These are phyloP conservation scores for Colletotrichum gloeosporioides DNA, from an alignment of 2,329 filamentous ascomycete genomes.

Conservation along the genomic window DNA sequence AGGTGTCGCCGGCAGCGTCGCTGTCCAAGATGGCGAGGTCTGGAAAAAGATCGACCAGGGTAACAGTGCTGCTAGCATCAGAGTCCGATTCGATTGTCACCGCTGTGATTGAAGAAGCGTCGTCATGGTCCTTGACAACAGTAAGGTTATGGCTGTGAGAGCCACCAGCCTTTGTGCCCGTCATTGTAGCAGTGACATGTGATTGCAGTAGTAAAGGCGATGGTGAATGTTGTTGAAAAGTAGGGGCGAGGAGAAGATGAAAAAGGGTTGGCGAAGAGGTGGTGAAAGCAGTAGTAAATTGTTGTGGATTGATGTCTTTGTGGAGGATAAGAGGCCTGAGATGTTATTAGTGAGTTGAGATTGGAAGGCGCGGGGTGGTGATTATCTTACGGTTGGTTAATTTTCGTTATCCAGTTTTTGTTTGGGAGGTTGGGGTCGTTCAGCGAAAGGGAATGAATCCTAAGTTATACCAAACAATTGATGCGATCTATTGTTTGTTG, in stretches of 20 bases:
- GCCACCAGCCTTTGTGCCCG: not conserved
- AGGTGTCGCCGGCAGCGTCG: not conserved
- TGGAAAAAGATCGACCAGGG: slow-evolving; percentile 4
- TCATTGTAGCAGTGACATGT: not conserved
- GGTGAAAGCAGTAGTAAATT: not conserved
- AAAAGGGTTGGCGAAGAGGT: not conserved
- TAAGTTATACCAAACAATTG: not conserved
- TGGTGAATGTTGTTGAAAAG: not conserved
- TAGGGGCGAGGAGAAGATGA: not conserved
- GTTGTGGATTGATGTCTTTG: not conserved
- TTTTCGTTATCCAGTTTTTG: not conserved
- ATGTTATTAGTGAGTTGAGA: not conserved
- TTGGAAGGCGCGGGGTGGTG: not conserved
- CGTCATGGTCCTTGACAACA: not conserved
- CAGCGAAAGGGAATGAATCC: not conserved
- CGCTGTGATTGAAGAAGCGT: not conserved
- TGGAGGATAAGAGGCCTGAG: not conserved
- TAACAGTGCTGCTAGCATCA: not conserved
- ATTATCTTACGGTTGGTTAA: not conserved
- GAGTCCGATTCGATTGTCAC: not conserved
- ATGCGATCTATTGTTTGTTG: not conserved
- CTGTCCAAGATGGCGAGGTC: not conserved
- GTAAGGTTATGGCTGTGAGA: not conserved
- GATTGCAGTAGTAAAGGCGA: not conserved
- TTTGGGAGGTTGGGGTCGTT: no score